Conservation (phyloP, 1,139 yeast genomes). For the Hyphopichia khmerensis region DNA sequence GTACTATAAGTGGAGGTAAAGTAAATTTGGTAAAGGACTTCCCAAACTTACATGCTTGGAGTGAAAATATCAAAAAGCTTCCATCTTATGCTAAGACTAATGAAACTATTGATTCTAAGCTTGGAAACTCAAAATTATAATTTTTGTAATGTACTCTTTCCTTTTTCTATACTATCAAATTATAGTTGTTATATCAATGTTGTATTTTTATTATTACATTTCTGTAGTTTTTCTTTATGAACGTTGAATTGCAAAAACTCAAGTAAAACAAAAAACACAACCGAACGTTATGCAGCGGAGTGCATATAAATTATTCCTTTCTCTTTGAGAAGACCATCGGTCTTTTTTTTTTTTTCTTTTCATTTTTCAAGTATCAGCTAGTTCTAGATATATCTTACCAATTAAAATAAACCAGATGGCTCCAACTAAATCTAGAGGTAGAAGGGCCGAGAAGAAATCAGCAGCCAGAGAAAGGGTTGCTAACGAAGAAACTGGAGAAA, state of each 20-base stretch:
- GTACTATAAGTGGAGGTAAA: conserved; percentile 6
- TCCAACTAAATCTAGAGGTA: conserved; percentile 57
- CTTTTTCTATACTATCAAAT: no score
- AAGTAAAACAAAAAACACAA: no score
- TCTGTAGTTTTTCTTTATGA: no score
- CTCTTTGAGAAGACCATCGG: conserved; percentile 1
- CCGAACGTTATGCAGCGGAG: neutral
- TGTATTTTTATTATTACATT: no score
- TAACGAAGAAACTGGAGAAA: conserved; percentile 15
- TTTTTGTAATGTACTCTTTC: no score
- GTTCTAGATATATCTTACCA: neutral
- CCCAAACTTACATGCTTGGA: conserved; percentile 29
- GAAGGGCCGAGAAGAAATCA: conserved; percentile 55
- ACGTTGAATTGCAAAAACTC: no score
- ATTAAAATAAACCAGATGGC: conserved; percentile 1
- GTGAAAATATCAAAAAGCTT: conserved; percentile 15
- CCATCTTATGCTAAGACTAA: conserved; percentile 21
- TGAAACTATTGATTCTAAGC: conserved; percentile 11
- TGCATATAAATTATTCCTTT: neutral
- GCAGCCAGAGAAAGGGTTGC: conserved; percentile 12
- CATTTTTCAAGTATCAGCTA: neutral
- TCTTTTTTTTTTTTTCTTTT: neutral
- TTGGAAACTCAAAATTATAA: neutral
- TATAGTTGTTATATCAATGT: no score
- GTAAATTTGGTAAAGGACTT: conserved; percentile 11